A percentile compares a stretch with the other conserved stretches of the same genome.
Evolutionary conservation across 2,329 filamentous ascomycete species (phyloP).

Genomic region (Exophiala aquamarina): DNA sequence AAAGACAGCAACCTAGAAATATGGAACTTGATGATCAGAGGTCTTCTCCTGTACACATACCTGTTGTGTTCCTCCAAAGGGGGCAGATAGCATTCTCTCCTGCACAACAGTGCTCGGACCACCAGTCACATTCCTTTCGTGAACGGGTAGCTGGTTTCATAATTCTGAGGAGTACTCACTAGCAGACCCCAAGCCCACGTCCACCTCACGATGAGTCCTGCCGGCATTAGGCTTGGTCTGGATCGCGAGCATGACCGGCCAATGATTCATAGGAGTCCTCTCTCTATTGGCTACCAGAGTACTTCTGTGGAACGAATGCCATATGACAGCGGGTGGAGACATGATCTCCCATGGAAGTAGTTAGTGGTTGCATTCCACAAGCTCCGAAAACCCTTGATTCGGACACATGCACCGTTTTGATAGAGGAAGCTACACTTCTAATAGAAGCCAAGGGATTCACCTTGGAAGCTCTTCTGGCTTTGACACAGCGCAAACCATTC

Average conservation of each 20-base stretch:
- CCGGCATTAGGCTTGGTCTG: slow-evolving; percentile 11
- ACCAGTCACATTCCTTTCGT: slow-evolving; percentile 17
- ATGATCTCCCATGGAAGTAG: slow-evolving; percentile 23
- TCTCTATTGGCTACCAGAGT: slow-evolving; percentile 19
- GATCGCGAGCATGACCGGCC: slow-evolving; percentile 18
- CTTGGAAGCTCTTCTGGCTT: neutral
- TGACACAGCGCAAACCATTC: too few relatives aligned
- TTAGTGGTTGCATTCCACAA: slow-evolving; percentile 18
- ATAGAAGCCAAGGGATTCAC: too few relatives aligned
- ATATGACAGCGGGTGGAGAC: slow-evolving; percentile 23
- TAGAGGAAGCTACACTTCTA: too few relatives aligned
- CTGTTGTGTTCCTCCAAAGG: neutral
- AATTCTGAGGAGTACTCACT: too few relatives aligned
- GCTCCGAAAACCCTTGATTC: neutral
- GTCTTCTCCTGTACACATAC: too few relatives aligned
- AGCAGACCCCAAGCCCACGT: too few relatives aligned
- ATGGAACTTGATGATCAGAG: too few relatives aligned
- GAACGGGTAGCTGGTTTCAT: too few relatives aligned
- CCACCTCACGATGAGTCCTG: neutral
- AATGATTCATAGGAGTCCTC: slow-evolving; percentile 8
- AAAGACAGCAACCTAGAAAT: too few relatives aligned
- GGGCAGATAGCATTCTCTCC: neutral
- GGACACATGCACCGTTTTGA: too few relatives aligned
- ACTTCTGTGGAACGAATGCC: slow-evolving; percentile 21
- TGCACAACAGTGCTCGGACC: slow-evolving; percentile 9